Evolutionary conservation across 1,284 basidiomycete genomes (phyloP).

Genomic region (Hemileia vastatrix): DNA sequence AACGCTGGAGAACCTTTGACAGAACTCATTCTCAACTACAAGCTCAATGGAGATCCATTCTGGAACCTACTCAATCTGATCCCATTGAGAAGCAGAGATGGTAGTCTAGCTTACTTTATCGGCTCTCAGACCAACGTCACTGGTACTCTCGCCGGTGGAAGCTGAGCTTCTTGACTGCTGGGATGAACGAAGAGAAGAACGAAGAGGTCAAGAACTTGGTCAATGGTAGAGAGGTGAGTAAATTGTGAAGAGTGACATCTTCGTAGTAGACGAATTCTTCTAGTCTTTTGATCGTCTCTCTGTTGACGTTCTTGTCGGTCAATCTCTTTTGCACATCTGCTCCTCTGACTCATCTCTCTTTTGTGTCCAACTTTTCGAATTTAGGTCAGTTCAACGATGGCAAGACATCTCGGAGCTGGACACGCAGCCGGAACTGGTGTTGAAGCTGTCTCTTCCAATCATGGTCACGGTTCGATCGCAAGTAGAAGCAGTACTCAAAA

Average conservation of each 20-base stretch:
- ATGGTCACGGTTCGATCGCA: neutral
- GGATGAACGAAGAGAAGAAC: neutral
- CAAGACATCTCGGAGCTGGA: neutral
- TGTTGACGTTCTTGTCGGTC: neutral
- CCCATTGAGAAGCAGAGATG: constrained; percentile 23
- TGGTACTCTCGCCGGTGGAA: constrained; percentile 14
- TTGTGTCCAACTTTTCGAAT: neutral
- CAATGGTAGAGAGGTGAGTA: constrained; percentile 19
- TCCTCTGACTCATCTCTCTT: neutral
- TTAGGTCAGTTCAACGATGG: neutral
- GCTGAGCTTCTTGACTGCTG: constrained; percentile 24
- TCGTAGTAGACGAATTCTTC: no score
- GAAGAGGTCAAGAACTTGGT: neutral
- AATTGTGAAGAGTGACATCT: no score
- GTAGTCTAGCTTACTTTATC: constrained; percentile 25
- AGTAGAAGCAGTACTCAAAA: neutral
- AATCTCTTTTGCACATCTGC: no score
- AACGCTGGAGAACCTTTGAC: no score
- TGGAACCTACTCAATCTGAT: constrained; percentile 26
- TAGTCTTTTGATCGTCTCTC: neutral
- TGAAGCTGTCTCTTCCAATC: neutral
- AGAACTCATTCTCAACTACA: constrained; percentile 30
- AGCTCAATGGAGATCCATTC: constrained; percentile 26
- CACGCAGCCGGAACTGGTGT: neutral
- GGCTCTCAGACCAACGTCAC: constrained; percentile 26